Evolutionary conservation across 805 yeast genomes (phyloP).

Genomic region (Isabelozyma pseudorhagii): DNA sequence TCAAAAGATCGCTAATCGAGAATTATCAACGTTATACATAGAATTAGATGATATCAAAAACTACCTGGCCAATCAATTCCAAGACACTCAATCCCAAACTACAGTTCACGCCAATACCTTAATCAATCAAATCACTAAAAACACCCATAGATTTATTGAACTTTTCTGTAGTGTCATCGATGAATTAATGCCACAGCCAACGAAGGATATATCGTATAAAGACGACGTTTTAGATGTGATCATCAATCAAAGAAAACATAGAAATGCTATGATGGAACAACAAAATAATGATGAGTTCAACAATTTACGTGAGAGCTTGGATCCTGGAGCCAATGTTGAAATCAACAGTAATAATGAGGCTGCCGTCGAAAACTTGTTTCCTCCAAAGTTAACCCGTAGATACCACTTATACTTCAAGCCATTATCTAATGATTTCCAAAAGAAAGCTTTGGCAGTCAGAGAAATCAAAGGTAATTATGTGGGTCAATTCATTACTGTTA

Average conservation of each 20-base stretch:
- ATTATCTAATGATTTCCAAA: constrained; percentile 41
- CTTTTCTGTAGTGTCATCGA: constrained; percentile 75
- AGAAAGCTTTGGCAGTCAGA: constrained; percentile 78
- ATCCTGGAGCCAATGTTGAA: constrained; percentile 13
- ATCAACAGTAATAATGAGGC: constrained; percentile 16
- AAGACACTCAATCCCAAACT: constrained; percentile 8
- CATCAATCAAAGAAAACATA: constrained; percentile 80
- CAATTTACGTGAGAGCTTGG: constrained; percentile 36
- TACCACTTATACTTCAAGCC: constrained; percentile 88
- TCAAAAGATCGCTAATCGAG: constrained; percentile 83
- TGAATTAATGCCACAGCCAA: constrained; percentile 82
- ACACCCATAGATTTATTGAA: constrained; percentile 78
- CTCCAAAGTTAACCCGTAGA: constrained; percentile 82
- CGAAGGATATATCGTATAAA: constrained; percentile 69
- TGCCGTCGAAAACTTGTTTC: constrained; percentile 57
- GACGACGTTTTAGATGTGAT: constrained; percentile 94
- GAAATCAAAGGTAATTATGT: constrained; percentile 79
- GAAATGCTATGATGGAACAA: constrained; percentile 70
- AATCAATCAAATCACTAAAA: constrained; percentile 60
- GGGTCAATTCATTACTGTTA: constrained; percentile 83
- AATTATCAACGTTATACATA: constrained; percentile 59
- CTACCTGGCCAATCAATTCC: constrained; percentile 52
- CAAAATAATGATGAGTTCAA: constrained; percentile 63
- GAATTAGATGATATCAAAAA: constrained; percentile 82
- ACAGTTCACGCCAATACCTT: constrained; percentile 28